Conservation (phyloP, 1,139 yeast species). For the Blastobotrys elegans region DNA sequence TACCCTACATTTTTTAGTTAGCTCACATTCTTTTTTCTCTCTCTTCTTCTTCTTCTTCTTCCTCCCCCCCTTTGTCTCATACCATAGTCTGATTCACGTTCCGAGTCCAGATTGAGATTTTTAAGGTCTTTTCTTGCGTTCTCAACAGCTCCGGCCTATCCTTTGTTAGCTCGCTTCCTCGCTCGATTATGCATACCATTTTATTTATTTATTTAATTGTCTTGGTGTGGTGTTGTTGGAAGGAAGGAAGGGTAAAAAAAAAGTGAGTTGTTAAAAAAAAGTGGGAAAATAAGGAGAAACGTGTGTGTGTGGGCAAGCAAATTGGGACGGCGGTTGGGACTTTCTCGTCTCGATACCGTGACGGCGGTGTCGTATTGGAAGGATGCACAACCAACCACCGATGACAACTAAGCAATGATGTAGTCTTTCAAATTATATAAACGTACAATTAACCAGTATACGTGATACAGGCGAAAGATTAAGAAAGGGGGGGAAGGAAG, state of each 20-base stretch:
- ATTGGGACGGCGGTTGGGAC: too few species aligned
- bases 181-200: constrained; percentile 2
- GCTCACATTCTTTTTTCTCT: background rate
- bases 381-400: too few species aligned
- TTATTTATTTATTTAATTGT: background rate
- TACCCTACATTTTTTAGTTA: constrained; percentile 26
- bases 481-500: too few species aligned
- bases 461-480: too few species aligned
- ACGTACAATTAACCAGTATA: too few species aligned
- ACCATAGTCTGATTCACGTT: constrained; percentile 75
- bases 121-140: constrained; percentile 93
- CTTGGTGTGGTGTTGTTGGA: too few species aligned
- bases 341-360: too few species aligned
- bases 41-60: background rate
- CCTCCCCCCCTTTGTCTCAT: constrained; percentile 28
- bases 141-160: constrained; percentile 90
- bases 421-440: too few species aligned
- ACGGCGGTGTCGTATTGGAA: too few species aligned
- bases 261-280: background rate
- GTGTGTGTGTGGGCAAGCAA: background rate
- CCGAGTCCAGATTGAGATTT: constrained; percentile 65
- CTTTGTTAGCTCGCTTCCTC: background rate
- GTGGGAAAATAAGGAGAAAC: background rate
- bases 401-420: too few species aligned
- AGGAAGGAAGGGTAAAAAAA: background rate